phyloP scores from a whole-genome alignment of 148 eudicot genomes.

The Rheum nobile region DNA sequence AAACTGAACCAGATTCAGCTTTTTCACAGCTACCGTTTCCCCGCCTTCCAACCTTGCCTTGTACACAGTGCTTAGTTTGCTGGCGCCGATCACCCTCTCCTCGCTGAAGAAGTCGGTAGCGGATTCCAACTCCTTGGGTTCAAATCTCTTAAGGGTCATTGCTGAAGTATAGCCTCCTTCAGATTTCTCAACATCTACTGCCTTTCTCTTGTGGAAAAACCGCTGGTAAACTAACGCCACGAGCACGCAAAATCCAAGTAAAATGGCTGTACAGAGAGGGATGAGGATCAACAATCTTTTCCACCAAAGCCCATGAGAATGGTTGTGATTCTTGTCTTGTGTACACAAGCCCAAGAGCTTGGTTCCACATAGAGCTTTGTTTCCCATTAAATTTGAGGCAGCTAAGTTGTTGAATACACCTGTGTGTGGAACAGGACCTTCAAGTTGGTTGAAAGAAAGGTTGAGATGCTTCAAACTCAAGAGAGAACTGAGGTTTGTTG shows the following conservation, averaged over 20 bases:
- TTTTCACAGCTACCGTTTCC: constrained; percentile 52
- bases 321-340: constrained; percentile 1
- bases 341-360: constrained; percentile 30
- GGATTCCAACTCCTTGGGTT: constrained; percentile 37
- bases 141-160: constrained; percentile 44
- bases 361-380: constrained; percentile 60
- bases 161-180: constrained; percentile 26
- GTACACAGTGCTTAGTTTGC: constrained; percentile 68
- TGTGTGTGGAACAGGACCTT: constrained; percentile 57
- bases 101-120: constrained; percentile 55
- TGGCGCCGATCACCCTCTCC: constrained; percentile 45
- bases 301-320: constrained; percentile 19
- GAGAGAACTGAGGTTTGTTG: constrained; percentile 31
- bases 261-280: constrained; percentile 27
- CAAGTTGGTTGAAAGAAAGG: constrained; percentile 69
- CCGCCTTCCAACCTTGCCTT: constrained; percentile 57
- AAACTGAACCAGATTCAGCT: constrained; percentile 50
- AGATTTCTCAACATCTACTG: constrained; percentile 18
- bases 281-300: constrained; percentile 31
- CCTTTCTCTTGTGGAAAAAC: constrained; percentile 15
- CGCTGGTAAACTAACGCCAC: constrained; percentile 10
- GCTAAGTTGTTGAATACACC: constrained; percentile 29
- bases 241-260: constrained; percentile 23
- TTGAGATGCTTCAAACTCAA: constrained; percentile 40
- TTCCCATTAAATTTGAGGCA: constrained; percentile 50